phyloP scores from a whole-genome alignment of 2,329 filamentous ascomycete species.

The Penicillium sp. region DNA sequence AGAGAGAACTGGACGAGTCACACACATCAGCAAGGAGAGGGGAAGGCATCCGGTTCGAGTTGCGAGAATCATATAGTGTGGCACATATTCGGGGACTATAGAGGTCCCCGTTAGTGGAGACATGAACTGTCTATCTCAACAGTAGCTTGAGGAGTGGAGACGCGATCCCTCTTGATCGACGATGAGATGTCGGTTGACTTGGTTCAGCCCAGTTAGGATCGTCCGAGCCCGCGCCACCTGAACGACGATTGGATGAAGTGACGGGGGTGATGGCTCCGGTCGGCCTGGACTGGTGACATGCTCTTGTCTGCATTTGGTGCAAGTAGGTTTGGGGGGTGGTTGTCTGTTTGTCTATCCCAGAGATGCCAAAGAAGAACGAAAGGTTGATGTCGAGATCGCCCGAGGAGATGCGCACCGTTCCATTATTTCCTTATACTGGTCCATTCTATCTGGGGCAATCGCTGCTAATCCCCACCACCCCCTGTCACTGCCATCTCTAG shows the following conservation, averaged over 20 bases:
- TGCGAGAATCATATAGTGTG: not conserved
- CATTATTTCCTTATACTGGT: not conserved
- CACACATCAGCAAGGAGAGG: not conserved
- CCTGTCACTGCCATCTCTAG: no score
- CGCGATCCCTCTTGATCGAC: slow-evolving; percentile 17
- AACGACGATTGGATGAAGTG: slow-evolving; percentile 8
- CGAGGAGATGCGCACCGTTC: not conserved
- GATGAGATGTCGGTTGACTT: not conserved
- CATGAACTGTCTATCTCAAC: slow-evolving; percentile 12
- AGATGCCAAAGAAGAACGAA: not conserved
- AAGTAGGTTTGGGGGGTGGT: no score
- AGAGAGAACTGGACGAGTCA: not conserved
- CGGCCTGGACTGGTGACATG: slow-evolving; percentile 6
- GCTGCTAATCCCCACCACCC: no score
- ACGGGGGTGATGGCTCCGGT: slow-evolving; percentile 12
- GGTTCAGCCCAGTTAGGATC: not conserved
- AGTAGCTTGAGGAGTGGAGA: slow-evolving; percentile 7
- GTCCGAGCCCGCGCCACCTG: slow-evolving; percentile 1
- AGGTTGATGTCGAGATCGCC: not conserved
- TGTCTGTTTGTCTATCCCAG: not conserved
- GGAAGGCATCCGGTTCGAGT: not conserved
- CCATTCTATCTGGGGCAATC: no score
- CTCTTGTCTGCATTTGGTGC: slow-evolving; percentile 2
- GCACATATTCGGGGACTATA: not conserved
- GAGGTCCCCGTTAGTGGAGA: not conserved